Percentiles rank a stretch among this genome's conserved stretches.
Evolutionary conservation across 1,284 basidiomycete genomes (phyloP).

Genomic region (Trichosporon inkin): DNA sequence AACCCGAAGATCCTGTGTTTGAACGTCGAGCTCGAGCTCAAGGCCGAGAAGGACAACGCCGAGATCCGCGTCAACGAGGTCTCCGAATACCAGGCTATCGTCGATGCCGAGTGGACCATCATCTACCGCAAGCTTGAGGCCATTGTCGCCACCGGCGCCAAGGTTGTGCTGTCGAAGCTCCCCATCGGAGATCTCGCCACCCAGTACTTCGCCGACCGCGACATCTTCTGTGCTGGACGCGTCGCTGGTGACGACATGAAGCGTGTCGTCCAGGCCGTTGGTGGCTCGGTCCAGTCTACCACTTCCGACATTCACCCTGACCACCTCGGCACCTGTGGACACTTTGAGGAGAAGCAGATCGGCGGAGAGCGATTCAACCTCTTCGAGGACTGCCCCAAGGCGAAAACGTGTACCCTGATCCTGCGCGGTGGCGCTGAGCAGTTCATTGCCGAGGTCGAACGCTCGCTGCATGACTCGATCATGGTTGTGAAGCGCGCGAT

Average conservation of each 20-base stretch:
- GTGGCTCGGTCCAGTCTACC: conserved; percentile 91
- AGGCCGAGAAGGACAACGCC: conserved; percentile 99
- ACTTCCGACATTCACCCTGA: conserved; percentile 86
- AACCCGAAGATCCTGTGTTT: conserved; percentile 87
- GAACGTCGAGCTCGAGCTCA: conserved; percentile 98
- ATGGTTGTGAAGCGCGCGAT: conserved; percentile 99
- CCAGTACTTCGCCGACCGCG: conserved; percentile 98
- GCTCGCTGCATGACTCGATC: conserved; percentile 96
- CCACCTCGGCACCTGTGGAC: conserved; percentile 86
- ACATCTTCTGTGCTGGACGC: conserved; percentile 98
- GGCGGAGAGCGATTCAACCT: conserved; percentile 97
- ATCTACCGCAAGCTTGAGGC: conserved; percentile 97
- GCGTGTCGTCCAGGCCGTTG: conserved; percentile 91
- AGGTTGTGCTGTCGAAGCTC: conserved; percentile 95
- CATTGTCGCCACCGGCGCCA: conserved; percentile 93
- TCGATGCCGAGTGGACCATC: conserved; percentile 99
- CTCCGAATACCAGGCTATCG: conserved; percentile 96
- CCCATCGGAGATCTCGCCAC: conserved; percentile 98
- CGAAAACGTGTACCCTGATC: conserved; percentile 97
- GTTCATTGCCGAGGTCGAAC: conserved; percentile 97
- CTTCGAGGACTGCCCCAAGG: conserved; percentile 86
- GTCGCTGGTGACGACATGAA: conserved; percentile 87
- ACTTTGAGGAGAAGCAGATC: conserved; percentile 92
- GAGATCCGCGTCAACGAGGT: conserved; percentile 96
- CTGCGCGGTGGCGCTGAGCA: conserved; percentile 97